Conservation (phyloP, 202 grass and related monocot species). For the Cymbopogon flexuosus region DNA sequence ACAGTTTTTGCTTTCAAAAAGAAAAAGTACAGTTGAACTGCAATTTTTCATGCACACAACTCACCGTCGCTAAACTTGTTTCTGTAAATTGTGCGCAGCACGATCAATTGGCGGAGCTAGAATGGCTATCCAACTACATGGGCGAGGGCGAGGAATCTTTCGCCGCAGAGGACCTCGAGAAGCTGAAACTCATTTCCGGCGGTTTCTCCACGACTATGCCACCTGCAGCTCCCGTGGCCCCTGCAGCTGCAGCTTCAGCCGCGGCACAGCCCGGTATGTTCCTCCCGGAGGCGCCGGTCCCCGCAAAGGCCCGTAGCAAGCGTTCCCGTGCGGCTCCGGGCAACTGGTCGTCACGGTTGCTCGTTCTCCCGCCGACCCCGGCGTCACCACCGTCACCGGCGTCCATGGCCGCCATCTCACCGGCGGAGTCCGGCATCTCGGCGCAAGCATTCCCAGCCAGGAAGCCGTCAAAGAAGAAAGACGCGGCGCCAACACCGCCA, state of each 20-base stretch:
- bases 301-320: conserved; percentile 70
- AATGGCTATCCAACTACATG: conserved; percentile 83
- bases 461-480: conserved; percentile 63
- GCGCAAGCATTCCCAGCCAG: conserved; percentile 32
- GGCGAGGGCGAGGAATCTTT: conserved; percentile 58
- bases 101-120: conserved; percentile 74
- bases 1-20: too few species aligned
- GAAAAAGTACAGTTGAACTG: too few species aligned
- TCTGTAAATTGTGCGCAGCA: conserved; percentile 45
- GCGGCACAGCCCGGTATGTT: conserved; percentile 31
- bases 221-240: conserved; percentile 6
- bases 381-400: conserved; percentile 31
- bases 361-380: conserved; percentile 39
- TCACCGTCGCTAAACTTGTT: conserved; percentile 22
- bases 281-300: conserved; percentile 44
- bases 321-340: conserved; percentile 57
- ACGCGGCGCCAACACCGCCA: background rate
- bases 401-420: conserved; percentile 43
- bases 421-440: conserved; percentile 47
- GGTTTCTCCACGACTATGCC: conserved; percentile 17
- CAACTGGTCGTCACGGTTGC: conserved; percentile 63
- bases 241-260: background rate
- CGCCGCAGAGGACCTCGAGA: conserved; percentile 71
- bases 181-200: conserved; percentile 63
- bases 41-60: too few species aligned